phyloP scores from a whole-genome alignment of 208 protist genomes.

The Leishmania tropica region DNA sequence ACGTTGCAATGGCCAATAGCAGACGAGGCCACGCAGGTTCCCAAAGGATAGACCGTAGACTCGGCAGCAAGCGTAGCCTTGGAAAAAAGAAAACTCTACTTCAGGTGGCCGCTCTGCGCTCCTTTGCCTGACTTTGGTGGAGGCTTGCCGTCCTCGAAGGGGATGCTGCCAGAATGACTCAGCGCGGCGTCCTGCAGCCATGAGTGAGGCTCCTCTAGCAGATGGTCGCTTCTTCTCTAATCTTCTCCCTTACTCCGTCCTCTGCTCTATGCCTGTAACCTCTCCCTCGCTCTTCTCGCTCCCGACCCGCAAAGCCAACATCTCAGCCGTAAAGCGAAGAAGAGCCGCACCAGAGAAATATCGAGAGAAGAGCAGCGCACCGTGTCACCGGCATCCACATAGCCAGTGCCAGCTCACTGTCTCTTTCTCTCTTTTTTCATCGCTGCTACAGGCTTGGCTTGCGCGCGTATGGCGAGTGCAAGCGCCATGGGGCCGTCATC shows the following conservation, averaged over 20 bases:
- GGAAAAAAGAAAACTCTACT: neutral
- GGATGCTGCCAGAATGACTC: neutral
- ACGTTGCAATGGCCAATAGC: neutral
- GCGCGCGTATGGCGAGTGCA: slow-evolving; percentile 2
- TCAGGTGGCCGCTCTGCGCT: neutral
- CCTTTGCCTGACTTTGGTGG: neutral
- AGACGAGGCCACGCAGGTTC: neutral
- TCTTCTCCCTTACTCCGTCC: neutral
- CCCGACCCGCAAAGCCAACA: neutral
- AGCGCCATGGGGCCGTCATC: too few species aligned
- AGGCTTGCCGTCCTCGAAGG: neutral
- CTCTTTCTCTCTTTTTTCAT: neutral
- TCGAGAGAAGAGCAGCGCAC: neutral
- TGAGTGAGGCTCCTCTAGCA: neutral
- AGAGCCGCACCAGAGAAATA: neutral
- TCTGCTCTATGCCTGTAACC: neutral
- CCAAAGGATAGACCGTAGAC: neutral
- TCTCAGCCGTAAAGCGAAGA: neutral
- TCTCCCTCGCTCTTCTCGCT: neutral
- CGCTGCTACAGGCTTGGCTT: neutral
- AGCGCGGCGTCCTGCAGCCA: neutral
- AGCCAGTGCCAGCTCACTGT: neutral
- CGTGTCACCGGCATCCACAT: too few species aligned
- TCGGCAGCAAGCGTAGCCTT: neutral
- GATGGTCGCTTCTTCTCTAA: neutral